phyloP scores from a whole-genome alignment of 2,329 filamentous ascomycete species.

The Lasiodiplodia theobromae region DNA sequence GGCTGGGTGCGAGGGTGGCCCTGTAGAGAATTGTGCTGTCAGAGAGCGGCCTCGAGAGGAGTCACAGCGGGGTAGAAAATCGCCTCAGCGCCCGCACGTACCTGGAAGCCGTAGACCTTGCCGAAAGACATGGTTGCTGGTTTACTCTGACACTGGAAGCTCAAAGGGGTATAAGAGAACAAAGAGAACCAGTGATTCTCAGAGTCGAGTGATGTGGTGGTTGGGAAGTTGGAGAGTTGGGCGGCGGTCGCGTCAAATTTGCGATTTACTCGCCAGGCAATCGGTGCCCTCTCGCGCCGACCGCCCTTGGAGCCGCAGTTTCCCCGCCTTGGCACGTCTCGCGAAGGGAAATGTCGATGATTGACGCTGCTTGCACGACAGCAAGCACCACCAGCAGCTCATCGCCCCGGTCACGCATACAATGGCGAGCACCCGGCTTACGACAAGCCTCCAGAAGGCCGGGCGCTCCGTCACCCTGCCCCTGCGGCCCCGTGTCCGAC shows the following conservation, averaged over 20 bases:
- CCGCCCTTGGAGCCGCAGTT: slow-evolving; percentile 9
- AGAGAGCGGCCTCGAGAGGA: slow-evolving; percentile 36
- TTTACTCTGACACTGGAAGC: slow-evolving; percentile 12
- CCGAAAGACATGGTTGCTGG: slow-evolving; percentile 79
- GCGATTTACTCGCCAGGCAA: slow-evolving; percentile 20
- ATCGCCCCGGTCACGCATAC: slow-evolving; percentile 3
- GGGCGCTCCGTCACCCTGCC: slow-evolving; percentile 36
- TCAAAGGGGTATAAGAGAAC: slow-evolving; percentile 10
- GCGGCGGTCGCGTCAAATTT: slow-evolving; percentile 27
- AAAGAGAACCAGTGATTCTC: slow-evolving; percentile 24
- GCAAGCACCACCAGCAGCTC: slow-evolving; percentile 8
- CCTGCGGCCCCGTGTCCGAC: slow-evolving; percentile 28
- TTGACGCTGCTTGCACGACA: slow-evolving; percentile 5
- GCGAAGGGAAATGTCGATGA: slow-evolving; percentile 21
- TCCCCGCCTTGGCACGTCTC: slow-evolving; percentile 14
- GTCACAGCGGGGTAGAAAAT: slow-evolving; percentile 34
- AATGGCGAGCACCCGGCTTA: slow-evolving; percentile 34
- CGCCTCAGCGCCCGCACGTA: slow-evolving; percentile 53
- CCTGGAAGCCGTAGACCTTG: slow-evolving; percentile 90
- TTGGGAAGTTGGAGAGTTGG: slow-evolving; percentile 17
- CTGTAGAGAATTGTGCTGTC: slow-evolving; percentile 55
- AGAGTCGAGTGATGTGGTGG: slow-evolving; percentile 10
- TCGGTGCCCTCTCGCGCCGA: slow-evolving; percentile 23
- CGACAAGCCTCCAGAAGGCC: slow-evolving; percentile 40
- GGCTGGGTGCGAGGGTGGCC: slow-evolving; percentile 87